These are phyloP conservation scores for Exophiala oligosperma DNA, from an alignment of 2,329 filamentous ascomycete genomes.

Conservation along the genomic window DNA sequence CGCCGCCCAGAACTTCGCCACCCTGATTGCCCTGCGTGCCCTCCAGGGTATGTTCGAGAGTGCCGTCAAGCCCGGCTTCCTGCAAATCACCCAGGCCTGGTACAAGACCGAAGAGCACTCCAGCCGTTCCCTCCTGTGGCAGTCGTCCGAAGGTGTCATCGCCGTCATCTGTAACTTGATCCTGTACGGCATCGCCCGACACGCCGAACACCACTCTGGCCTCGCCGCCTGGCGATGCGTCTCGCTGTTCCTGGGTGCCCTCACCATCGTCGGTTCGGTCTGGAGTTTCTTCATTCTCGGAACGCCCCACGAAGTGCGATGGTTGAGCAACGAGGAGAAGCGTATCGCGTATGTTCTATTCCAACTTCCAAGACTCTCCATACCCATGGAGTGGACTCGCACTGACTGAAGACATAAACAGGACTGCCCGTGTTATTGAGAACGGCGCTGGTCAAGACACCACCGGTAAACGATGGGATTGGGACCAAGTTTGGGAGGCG, in stretches of 20 bases:
- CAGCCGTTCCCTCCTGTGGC: conserved; percentile 38
- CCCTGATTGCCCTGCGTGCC: conserved; percentile 37
- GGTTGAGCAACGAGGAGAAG: conserved; percentile 22
- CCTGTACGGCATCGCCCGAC: conserved; percentile 22
- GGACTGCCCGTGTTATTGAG: conserved; percentile 24
- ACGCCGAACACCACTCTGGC: conserved; percentile 23
- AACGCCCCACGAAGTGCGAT: conserved; percentile 31
- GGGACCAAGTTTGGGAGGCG: conserved; percentile 5
- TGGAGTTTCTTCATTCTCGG: conserved; percentile 28
- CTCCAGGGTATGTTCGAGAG: conserved; percentile 42
- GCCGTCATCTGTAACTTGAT: conserved; percentile 28
- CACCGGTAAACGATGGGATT: conserved; percentile 30
- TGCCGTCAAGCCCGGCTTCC: conserved; percentile 38
- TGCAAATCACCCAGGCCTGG: conserved; percentile 38
- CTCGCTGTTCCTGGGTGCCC: conserved; percentile 25
- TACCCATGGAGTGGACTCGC: neutral
- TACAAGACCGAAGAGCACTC: conserved; percentile 38
- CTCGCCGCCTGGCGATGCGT: conserved; percentile 26
- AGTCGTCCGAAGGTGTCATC: conserved; percentile 39
- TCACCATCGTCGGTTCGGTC: conserved; percentile 24
- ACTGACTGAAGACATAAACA: conserved; percentile 3
- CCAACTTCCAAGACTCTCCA: neutral
- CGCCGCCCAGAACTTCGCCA: conserved; percentile 32
- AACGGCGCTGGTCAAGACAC: conserved; percentile 25
- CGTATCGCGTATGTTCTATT: conserved; percentile 23